These are phyloP conservation scores for Septoria petroselini DNA, from an alignment of 2,329 filamentous ascomycete species.

Conservation along the genomic window DNA sequence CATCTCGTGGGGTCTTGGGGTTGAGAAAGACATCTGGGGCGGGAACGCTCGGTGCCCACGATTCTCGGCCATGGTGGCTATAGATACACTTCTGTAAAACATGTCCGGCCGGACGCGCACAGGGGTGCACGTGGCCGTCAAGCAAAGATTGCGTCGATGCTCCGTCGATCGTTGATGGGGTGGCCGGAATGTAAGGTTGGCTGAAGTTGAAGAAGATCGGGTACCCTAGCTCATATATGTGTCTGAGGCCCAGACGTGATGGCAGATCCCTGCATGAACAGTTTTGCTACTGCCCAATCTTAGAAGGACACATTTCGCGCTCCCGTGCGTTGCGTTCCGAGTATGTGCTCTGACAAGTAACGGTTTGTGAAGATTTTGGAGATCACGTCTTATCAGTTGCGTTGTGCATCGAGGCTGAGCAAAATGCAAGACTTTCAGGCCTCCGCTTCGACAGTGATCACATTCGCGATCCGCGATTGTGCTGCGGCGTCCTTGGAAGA, in stretches of 20 bases:
- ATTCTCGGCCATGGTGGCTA: conserved; percentile 8
- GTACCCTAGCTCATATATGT: conserved; percentile 13
- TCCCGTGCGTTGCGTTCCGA: conserved; percentile 1
- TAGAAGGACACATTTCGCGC: conserved; percentile 7
- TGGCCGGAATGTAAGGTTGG: conserved; percentile 10
- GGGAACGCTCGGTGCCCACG: neutral
- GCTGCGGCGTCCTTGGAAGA: too few relatives aligned
- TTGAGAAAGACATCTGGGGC: neutral
- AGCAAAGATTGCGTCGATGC: conserved; percentile 1
- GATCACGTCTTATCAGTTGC: conserved; percentile 3
- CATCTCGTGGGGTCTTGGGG: conserved; percentile 3
- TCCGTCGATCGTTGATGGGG: conserved; percentile 4
- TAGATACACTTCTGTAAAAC: neutral
- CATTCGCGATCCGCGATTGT: too few relatives aligned
- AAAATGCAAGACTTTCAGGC: too few relatives aligned
- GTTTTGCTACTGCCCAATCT: conserved; percentile 7
- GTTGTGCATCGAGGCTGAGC: too few relatives aligned
- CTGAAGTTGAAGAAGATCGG: conserved; percentile 4
- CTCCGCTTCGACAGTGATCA: too few relatives aligned
- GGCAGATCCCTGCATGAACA: conserved; percentile 5
- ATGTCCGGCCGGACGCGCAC: conserved; percentile 4
- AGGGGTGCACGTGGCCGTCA: neutral
- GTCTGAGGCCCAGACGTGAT: conserved; percentile 1
- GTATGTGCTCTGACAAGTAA: conserved; percentile 4
- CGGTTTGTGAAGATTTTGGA: neutral